Evolutionary conservation across 495 filamentous ascomycete species (phyloP).

Genomic region (Penicillium pulvis): DNA sequence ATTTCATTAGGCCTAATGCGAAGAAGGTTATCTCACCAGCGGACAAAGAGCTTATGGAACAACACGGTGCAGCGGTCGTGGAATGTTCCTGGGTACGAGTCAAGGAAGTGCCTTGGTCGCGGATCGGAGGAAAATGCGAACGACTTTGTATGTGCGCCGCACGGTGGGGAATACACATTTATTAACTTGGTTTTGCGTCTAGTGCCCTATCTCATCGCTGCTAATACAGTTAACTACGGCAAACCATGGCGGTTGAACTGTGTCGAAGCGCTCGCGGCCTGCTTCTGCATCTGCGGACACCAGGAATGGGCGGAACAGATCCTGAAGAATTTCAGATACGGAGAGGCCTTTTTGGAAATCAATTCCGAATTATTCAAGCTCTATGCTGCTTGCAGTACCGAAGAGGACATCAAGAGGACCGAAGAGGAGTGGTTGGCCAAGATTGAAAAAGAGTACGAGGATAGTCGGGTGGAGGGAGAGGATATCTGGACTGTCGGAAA

Average conservation of each 20-base stretch:
- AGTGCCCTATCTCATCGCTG: conserved; percentile 93
- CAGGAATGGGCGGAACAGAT: conserved; percentile 85
- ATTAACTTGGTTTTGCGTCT: conserved; percentile 5
- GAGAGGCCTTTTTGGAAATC: conserved; percentile 82
- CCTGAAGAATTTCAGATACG: conserved; percentile 83
- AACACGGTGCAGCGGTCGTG: conserved; percentile 91
- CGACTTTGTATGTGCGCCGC: conserved; percentile 58
- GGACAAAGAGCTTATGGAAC: conserved; percentile 77
- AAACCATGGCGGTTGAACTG: conserved; percentile 94
- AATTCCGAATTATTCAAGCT: conserved; percentile 79
- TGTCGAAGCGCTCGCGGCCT: conserved; percentile 89
- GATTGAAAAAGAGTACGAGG: conserved; percentile 85
- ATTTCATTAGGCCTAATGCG: conserved; percentile 70
- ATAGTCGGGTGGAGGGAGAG: conserved; percentile 65
- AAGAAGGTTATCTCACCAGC: conserved; percentile 80
- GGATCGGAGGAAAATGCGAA: conserved; percentile 95
- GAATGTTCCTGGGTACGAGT: conserved; percentile 96
- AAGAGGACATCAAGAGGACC: conserved; percentile 83
- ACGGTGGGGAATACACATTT: conserved; percentile 1
- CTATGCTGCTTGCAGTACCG: conserved; percentile 80
- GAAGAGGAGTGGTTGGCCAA: conserved; percentile 86
- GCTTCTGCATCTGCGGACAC: conserved; percentile 90
- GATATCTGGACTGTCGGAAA: conserved; percentile 88
- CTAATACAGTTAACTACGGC: conserved; percentile 96
- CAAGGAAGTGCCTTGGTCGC: conserved; percentile 84